These are phyloP conservation scores for Chloridella minuta DNA, from an alignment of 352 stramenopile species.

Conservation along the genomic window DNA sequence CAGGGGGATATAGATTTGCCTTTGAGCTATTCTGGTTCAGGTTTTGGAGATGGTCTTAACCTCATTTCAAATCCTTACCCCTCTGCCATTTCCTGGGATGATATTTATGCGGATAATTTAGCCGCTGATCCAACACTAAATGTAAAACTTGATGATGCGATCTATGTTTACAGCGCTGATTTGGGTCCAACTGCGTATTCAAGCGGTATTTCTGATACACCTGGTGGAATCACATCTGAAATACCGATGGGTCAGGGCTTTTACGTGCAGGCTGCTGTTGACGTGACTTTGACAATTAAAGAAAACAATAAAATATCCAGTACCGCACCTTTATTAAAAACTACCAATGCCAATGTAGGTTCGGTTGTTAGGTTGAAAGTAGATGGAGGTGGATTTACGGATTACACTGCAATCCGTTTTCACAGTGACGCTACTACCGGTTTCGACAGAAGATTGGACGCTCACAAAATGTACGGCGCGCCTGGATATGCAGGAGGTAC, in stretches of 20 bases:
- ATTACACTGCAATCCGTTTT: not conserved
- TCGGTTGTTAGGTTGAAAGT: not conserved
- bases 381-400: not conserved
- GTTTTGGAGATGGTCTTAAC: not conserved
- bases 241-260: not conserved
- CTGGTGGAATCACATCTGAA: not conserved
- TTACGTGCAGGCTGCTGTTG: not conserved
- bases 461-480: not conserved
- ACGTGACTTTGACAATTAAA: not conserved
- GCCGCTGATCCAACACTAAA: too few relatives aligned
- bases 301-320: not conserved
- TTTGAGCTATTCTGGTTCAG: not conserved
- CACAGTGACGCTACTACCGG: not conserved
- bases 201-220: not conserved
- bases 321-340: not conserved
- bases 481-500: too few relatives aligned
- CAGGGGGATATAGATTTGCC: not conserved
- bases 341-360: not conserved
- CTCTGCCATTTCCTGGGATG: not conserved
- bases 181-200: not conserved
- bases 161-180: not conserved
- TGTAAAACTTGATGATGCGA: not conserved
- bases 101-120: not conserved
- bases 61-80: not conserved
- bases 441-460: not conserved